Conservation (phyloP, 2,329 filamentous ascomycete species). For the Periconia macrospinosa region DNA sequence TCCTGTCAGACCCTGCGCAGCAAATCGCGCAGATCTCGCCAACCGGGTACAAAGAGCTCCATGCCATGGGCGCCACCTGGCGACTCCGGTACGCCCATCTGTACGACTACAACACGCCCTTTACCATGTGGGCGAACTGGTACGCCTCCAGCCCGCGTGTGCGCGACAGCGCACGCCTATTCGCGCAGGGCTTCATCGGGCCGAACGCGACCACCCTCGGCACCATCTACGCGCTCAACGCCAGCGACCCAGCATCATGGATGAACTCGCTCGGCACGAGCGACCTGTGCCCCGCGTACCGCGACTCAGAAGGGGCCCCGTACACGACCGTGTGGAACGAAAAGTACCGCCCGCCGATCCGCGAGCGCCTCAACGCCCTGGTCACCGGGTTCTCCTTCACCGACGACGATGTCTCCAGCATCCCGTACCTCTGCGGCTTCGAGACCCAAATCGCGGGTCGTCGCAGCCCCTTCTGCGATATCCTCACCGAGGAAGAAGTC, state of each 20-base stretch:
- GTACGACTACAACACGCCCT: conserved; percentile 52
- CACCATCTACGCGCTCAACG: conserved; percentile 61
- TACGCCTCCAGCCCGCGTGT: conserved; percentile 58
- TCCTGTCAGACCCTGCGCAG: conserved; percentile 55
- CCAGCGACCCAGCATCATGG: conserved; percentile 55
- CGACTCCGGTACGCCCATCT: conserved; percentile 51
- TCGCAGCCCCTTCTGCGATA: conserved; percentile 62
- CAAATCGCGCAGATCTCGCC: conserved; percentile 63
- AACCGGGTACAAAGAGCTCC: conserved; percentile 65
- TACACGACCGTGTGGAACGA: conserved; percentile 53
- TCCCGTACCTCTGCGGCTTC: conserved; percentile 72
- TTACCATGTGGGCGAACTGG: conserved; percentile 67
- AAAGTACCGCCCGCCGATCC: conserved; percentile 58
- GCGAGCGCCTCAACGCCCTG: conserved; percentile 56
- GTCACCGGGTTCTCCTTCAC: conserved; percentile 60
- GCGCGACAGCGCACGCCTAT: conserved; percentile 63
- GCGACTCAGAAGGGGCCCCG: conserved; percentile 55
- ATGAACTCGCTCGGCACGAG: conserved; percentile 67
- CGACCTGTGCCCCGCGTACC: conserved; percentile 64
- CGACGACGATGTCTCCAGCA: conserved; percentile 56
- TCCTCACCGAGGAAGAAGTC: conserved; percentile 65
- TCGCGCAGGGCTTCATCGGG: conserved; percentile 64
- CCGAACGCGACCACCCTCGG: conserved; percentile 57
- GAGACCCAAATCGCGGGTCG: conserved; percentile 68
- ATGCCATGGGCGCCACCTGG: conserved; percentile 58